Evolutionary conservation across 2,329 filamentous ascomycete genomes (phyloP), one percentile per base, ranked within the genome.

Genomic region (Aureobasidium sp.): DNA sequence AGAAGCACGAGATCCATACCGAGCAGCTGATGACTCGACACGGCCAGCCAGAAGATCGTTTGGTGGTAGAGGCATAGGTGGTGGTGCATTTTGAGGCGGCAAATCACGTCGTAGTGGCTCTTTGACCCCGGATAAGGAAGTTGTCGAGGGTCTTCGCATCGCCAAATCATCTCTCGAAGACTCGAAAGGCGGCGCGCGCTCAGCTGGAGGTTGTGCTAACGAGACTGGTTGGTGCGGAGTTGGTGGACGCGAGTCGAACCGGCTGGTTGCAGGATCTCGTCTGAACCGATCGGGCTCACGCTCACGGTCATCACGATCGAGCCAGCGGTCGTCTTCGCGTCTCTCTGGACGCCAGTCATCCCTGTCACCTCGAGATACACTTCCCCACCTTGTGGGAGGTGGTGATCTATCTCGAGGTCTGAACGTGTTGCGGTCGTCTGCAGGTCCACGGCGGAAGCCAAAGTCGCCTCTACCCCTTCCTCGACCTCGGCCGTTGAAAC

Each of bases 381-480:
- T 77, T 63, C 77, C 87, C 62, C 76, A 73, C 34, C 76, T 70
- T 61, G 85, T 83, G 64, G 85, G 84, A 21, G 21, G 21, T 68
- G 68, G 72, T 34, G 68, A 70, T 5, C 71, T 69, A 32, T 68
- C 87, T 42, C 70, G 79, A 21, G 81, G 82, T 60, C 79, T 75
- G 66, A 88, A 88, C 11, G 83, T 80, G 63, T 89, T 79, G 44
- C 83, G 72, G 30, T 78, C 78, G 50, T 78, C 78, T 44, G 68
- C 39, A 37, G 55, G 72, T 53, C 78, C 78, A 25, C 81, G 72
- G 64, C 80, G 77, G 47, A 75, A 76, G 61, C 81, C 80, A 74
- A 78, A 82, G 55, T 82, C 81, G 15, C 72, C 75, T 64, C 76
- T 68, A 57, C 81, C 85, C 34, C 85, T 78, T 3, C 83, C 82